These are phyloP conservation scores for Abrus precatorius DNA, from an alignment of 306 rosid genomes.

Conservation along the genomic window DNA sequence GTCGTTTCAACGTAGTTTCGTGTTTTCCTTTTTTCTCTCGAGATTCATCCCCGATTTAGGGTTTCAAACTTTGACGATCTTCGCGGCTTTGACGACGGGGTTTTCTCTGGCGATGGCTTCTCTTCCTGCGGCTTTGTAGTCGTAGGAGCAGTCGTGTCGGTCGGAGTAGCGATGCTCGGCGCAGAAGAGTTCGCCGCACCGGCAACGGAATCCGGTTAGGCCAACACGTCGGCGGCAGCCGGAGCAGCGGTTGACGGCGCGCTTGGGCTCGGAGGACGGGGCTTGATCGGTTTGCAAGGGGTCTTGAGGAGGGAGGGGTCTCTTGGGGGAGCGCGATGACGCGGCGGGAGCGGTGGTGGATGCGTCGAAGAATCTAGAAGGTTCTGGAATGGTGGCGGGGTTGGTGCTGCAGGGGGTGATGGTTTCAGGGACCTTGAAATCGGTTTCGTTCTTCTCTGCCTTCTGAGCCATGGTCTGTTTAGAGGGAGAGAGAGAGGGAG, in stretches of 20 bases:
- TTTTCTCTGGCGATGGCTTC: constrained; percentile 94
- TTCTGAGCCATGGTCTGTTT: constrained; percentile 72
- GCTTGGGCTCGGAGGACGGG: constrained; percentile 54
- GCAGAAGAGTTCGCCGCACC: constrained; percentile 95
- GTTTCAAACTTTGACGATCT: constrained; percentile 82
- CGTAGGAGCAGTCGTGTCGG: constrained; percentile 93
- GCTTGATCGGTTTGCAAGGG: not conserved
- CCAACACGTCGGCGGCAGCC: constrained; percentile 88
- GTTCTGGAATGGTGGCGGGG: constrained; percentile 47
- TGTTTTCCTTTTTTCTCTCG: not conserved
- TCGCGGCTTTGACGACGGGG: constrained; percentile 87
- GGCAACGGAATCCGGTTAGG: constrained; percentile 88
- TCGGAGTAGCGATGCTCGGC: constrained; percentile 91
- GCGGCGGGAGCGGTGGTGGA: constrained; percentile 47
- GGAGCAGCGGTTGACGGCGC: constrained; percentile 82
- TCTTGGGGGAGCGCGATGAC: constrained; percentile 57
- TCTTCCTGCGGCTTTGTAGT: constrained; percentile 88
- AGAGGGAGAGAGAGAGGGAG: constrained; percentile 30
- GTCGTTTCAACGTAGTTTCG: constrained; percentile 24
- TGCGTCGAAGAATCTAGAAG: constrained; percentile 54
- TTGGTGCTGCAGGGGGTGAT: constrained; percentile 67
- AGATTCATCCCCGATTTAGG: not conserved
- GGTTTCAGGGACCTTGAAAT: constrained; percentile 84
- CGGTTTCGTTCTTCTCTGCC: constrained; percentile 82
- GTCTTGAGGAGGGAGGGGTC: constrained; percentile 46